Evolutionary conservation across 2,329 filamentous ascomycete genomes (phyloP).

Genomic region (Tetracladium maxilliforme): DNA sequence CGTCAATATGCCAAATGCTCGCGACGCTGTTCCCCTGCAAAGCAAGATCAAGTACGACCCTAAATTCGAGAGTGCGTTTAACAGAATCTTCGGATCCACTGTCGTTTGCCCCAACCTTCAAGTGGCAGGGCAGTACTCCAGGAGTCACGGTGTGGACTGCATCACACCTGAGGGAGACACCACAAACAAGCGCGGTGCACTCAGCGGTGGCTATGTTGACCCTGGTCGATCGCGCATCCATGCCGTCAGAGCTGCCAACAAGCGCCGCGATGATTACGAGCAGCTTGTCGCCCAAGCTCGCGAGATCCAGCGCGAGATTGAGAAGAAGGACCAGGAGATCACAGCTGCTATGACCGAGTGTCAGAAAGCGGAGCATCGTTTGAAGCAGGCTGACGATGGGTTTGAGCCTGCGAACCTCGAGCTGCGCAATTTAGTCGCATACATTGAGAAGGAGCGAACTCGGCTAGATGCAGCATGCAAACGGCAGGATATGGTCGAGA

Average conservation of each 20-base stretch:
- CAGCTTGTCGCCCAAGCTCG: constrained; percentile 44
- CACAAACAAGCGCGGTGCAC: constrained; percentile 84
- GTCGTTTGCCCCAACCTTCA: constrained; percentile 86
- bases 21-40: constrained; percentile 76
- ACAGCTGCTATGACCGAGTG: constrained; percentile 73
- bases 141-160: constrained; percentile 80
- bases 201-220: constrained; percentile 92
- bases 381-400: constrained; percentile 64
- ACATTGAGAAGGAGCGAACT: constrained; percentile 58
- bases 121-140: constrained; percentile 78
- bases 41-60: constrained; percentile 70
- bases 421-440: constrained; percentile 57
- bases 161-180: constrained; percentile 93
- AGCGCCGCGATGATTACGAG: constrained; percentile 64
- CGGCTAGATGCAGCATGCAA: constrained; percentile 56
- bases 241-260: constrained; percentile 60
- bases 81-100: constrained; percentile 89
- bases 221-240: constrained; percentile 75
- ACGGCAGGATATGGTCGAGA: constrained; percentile 54
- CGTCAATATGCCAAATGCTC: constrained; percentile 67
- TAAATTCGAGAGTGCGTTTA: constrained; percentile 71
- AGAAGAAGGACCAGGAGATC: constrained; percentile 75
- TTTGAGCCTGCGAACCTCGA: constrained; percentile 71
- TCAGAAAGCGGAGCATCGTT: constrained; percentile 67
- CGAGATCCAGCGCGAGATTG: constrained; percentile 55